A percentile compares a stretch with the other conserved stretches of the same genome.
phyloP scores from a whole-genome alignment of 2,329 filamentous ascomycete species.

The Neobulgaria alba region DNA sequence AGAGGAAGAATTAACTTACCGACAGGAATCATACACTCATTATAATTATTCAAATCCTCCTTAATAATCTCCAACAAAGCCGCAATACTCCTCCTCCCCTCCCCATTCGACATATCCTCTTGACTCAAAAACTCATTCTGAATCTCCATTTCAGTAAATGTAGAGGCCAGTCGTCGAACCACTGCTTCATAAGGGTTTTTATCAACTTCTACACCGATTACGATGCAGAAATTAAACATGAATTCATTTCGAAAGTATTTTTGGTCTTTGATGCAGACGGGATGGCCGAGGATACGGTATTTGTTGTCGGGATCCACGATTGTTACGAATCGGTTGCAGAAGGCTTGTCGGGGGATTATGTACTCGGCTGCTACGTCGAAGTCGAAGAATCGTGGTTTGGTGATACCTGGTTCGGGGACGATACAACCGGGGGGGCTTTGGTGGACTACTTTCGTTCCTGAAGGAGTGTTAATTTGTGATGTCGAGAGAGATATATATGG shows the following conservation, averaged over 20 bases:
- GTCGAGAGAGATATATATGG: too few species aligned
- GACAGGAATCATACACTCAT: slow-evolving; percentile 97
- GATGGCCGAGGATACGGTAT: slow-evolving; percentile 77
- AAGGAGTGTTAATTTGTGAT: slow-evolving; percentile 5
- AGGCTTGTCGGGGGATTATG: slow-evolving; percentile 88
- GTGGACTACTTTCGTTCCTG: slow-evolving; percentile 54
- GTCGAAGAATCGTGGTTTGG: slow-evolving; percentile 61
- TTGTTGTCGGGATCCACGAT: slow-evolving; percentile 62
- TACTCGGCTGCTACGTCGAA: slow-evolving; percentile 85
- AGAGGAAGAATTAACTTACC: slow-evolving; percentile 43
- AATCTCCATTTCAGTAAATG: slow-evolving; percentile 85
- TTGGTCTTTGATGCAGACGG: slow-evolving; percentile 74
- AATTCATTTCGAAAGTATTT: slow-evolving; percentile 90
- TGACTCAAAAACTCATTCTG: slow-evolving; percentile 76
- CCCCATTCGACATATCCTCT: slow-evolving; percentile 21
- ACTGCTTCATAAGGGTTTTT: slow-evolving; percentile 76
- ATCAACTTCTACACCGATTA: slow-evolving; percentile 62
- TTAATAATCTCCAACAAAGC: slow-evolving; percentile 72
- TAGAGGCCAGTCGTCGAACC: slow-evolving; percentile 73
- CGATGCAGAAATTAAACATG: slow-evolving; percentile 95
- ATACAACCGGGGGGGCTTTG: slow-evolving; percentile 56
- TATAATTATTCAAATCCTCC: slow-evolving; percentile 92
- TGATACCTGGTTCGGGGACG: slow-evolving; percentile 38
- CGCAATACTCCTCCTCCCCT: slow-evolving; percentile 64
- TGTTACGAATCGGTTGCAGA: slow-evolving; percentile 84